Conservation (phyloP, 805 yeast species). For the Monosporozyma yasuniensis region DNA sequence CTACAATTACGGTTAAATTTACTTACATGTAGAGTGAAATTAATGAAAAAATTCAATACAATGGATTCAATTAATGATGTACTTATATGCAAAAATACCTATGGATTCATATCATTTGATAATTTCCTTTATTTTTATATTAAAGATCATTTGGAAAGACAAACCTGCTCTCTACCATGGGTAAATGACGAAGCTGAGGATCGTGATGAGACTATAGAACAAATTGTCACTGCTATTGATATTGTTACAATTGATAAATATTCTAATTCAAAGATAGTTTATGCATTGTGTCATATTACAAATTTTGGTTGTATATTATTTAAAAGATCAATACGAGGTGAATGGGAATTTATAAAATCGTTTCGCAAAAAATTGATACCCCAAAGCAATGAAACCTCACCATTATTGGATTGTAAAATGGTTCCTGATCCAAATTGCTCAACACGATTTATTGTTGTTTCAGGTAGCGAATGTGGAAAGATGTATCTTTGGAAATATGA, state of each 20-base stretch:
- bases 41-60: background rate
- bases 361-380: background rate
- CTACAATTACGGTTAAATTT: constrained; percentile 8
- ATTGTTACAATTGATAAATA: constrained; percentile 11
- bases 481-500: constrained; percentile 14
- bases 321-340: constrained; percentile 13
- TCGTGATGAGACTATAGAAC: background rate
- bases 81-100: background rate
- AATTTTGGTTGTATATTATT: constrained; percentile 17
- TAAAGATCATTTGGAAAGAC: constrained; percentile 6
- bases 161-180: background rate
- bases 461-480: constrained; percentile 18
- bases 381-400: constrained; percentile 5
- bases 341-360: constrained; percentile 13
- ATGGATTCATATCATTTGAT: constrained; percentile 9
- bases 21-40: constrained; percentile 2
- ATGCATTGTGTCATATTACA: constrained; percentile 9
- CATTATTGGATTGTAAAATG: constrained; percentile 11
- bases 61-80: constrained; percentile 5
- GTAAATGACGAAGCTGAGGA: background rate
- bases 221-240: constrained; percentile 9
- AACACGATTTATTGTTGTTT: constrained; percentile 6
- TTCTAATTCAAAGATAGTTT: constrained; percentile 7
- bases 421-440: constrained; percentile 1
- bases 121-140: constrained; percentile 9